phyloP scores from a whole-genome alignment of 306 rosid species.

The Cucurbita maxima region DNA sequence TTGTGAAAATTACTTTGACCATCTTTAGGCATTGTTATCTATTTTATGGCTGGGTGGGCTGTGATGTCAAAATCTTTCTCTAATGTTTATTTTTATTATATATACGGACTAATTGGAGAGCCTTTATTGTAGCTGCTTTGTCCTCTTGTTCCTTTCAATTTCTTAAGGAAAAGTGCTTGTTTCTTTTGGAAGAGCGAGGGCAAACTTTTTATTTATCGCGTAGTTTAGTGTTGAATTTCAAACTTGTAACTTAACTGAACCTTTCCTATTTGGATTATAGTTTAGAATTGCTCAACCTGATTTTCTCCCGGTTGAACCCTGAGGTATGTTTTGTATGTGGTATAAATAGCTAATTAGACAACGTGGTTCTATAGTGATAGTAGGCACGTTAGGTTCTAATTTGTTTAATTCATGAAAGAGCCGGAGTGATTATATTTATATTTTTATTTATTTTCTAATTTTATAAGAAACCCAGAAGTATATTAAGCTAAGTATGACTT shows the following conservation, averaged over 20 bases:
- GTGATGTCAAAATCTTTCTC: too few relatives aligned
- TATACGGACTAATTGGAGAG: too few relatives aligned
- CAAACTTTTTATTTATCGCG: neutral
- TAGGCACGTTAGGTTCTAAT: neutral
- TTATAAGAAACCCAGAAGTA: neutral
- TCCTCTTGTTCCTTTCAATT: too few relatives aligned
- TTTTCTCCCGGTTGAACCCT: neutral
- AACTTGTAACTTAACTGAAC: neutral
- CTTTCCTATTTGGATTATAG: neutral
- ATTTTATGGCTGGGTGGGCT: too few relatives aligned
- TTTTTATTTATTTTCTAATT: neutral
- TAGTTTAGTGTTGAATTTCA: neutral
- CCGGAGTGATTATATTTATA: neutral
- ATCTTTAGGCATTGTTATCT: too few relatives aligned
- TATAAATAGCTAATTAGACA: neutral
- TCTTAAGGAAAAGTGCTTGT: too few relatives aligned
- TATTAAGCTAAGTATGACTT: constrained; percentile 10
- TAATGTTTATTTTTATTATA: too few relatives aligned
- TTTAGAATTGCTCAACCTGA: neutral
- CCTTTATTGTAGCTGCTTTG: too few relatives aligned
- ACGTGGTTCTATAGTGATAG: neutral
- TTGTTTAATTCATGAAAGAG: constrained; percentile 3
- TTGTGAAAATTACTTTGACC: too few relatives aligned
- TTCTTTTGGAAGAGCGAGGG: neutral
- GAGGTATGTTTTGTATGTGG: neutral